Base-by-base conservation (phyloP, 768 basidiomycete species). In the Paxillus involutus region DNA sequence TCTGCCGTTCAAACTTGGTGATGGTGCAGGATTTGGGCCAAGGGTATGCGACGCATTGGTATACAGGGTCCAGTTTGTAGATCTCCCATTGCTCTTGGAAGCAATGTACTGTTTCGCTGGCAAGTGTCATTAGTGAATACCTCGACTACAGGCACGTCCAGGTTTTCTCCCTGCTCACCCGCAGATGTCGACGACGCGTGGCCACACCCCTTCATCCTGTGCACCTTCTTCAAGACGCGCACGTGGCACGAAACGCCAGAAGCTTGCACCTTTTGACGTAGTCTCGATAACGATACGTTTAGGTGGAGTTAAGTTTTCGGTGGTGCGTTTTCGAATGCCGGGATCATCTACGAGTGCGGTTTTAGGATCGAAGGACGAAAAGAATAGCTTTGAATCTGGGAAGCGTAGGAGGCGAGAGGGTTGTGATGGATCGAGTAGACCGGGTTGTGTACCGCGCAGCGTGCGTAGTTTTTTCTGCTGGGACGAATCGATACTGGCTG, bases 41-140 rank as follows among this genome's bases (percentile, higher is more conserved):
- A 33, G 66, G 65, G 32, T 71, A 78, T 9, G 89, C 82, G 53
- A 73, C 69, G 63, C 89, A 92, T 21, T 81, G 79, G 59, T 91
- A 91, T n/a, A 70, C 67, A 3, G 86, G 83, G 63, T 92, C 90
- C 8, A 92, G 77, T 64, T 91, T 91, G 72, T 91, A 86, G 29
- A 91, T 84, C 56, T 92, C 90, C 90, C 90, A 92, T 66, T 91
- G 89, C 35, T 91, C 88, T 65, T 87, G 86, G 17, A 80, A 79
- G 63, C 80, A 80, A 53, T 79, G 66, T 49, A 80, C 68, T 1
- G 68, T 64, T 69, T 80, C 71, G 10, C 85, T 86, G 57, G 24
- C 37, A 55, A 51, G 54, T 55, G 60, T 26, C 42, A 57, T 46
- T 0, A 46, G 56, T 60, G 52, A 59, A 52, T 48, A 44, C 8